These are phyloP conservation scores for Cladosporium velox DNA, from an alignment of 2,329 filamentous ascomycete species.

Conservation along the genomic window DNA sequence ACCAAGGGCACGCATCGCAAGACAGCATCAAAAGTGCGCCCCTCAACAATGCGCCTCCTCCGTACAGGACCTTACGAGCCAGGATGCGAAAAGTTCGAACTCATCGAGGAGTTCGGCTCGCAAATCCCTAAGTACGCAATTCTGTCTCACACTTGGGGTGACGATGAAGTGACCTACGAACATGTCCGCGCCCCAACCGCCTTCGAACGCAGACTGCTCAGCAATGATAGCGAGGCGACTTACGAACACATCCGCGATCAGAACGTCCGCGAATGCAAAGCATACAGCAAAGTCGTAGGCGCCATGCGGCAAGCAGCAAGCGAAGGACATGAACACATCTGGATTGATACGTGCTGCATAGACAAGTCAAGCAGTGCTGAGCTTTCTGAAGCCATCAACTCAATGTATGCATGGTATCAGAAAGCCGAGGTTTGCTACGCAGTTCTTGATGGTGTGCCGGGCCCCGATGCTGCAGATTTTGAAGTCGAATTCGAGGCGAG, in stretches of 20 bases:
- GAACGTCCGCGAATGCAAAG: slow-evolving; percentile 4
- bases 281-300: slow-evolving; percentile 33
- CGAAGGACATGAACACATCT: slow-evolving; percentile 34
- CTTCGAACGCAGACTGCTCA: background rate
- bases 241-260: background rate
- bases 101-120: slow-evolving; percentile 11
- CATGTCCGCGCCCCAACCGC: slow-evolving; percentile 25
- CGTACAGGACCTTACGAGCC: background rate
- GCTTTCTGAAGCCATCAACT: slow-evolving; percentile 35
- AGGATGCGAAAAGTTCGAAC: slow-evolving; percentile 15
- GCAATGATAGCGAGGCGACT: background rate
- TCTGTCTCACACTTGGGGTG: slow-evolving; percentile 38
- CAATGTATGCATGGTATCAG: slow-evolving; percentile 37
- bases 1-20: background rate
- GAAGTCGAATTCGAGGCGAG: background rate
- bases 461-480: background rate
- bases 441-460: slow-evolving; percentile 34
- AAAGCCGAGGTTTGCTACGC: slow-evolving; percentile 38
- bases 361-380: slow-evolving; percentile 39
- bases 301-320: slow-evolving; percentile 27
- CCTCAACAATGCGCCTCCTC: background rate
- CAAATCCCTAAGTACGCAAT: slow-evolving; percentile 36
- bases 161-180: slow-evolving; percentile 33
- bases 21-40: background rate
- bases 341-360: slow-evolving; percentile 44